phyloP scores from a whole-genome alignment of 768 basidiomycete species.

The Boletus pseudo-olivaceus region DNA sequence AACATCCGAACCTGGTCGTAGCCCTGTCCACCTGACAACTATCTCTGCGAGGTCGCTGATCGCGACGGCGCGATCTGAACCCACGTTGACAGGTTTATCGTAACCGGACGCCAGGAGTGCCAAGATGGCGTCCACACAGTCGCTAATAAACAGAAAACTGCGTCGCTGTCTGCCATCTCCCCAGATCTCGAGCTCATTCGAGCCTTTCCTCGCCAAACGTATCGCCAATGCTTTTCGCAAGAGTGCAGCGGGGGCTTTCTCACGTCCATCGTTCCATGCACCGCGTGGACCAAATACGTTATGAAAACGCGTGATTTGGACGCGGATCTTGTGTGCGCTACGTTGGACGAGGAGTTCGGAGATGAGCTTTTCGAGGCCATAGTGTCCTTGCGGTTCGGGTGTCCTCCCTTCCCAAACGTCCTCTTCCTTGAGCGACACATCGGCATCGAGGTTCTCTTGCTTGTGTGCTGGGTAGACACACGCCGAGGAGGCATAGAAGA shows the following conservation, averaged over 20 bases:
- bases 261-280: constrained; percentile 50
- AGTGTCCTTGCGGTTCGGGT: constrained; percentile 51
- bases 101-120: constrained; percentile 39
- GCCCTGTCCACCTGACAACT: constrained; percentile 33
- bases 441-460: constrained; percentile 32
- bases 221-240: constrained; percentile 48
- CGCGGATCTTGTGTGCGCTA: constrained; percentile 29
- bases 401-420: constrained; percentile 40
- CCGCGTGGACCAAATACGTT: constrained; percentile 57
- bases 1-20: constrained; percentile 26
- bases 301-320: constrained; percentile 54
- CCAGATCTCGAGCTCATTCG: constrained; percentile 49
- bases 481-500: constrained; percentile 57
- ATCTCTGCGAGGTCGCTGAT: constrained; percentile 42
- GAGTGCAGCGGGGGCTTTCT: constrained; percentile 58
- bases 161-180: constrained; percentile 51
- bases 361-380: constrained; percentile 55
- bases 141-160: constrained; percentile 54
- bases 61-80: constrained; percentile 43
- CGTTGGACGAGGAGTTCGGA: constrained; percentile 45
- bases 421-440: constrained; percentile 44
- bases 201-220: constrained; percentile 1
- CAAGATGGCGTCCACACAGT: constrained; percentile 50
- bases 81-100: constrained; percentile 45
- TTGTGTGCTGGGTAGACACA: constrained; percentile 52